Percentiles rank a stretch among this genome's conserved stretches.
These are phyloP conservation scores for Ophiostoma montium DNA, from an alignment of 2,329 filamentous ascomycete genomes.

Conservation along the genomic window DNA sequence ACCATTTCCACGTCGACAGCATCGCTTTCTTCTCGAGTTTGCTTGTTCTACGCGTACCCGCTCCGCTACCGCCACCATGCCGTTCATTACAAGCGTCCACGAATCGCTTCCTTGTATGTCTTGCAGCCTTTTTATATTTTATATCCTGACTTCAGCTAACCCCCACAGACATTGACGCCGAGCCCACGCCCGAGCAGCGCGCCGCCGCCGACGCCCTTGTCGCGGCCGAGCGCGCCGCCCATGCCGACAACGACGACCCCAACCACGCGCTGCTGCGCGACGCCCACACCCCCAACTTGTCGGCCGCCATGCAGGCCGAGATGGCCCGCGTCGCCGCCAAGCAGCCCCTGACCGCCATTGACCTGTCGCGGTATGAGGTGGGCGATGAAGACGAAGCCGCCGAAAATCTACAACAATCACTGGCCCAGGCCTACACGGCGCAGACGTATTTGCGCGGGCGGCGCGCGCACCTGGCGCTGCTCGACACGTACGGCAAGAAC, in stretches of 20 bases:
- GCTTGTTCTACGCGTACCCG: too few species aligned
- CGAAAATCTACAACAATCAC: conserved; percentile 25
- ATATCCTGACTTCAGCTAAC: conserved; percentile 12
- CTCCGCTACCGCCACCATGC: conserved; percentile 35
- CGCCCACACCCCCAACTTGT: conserved; percentile 40
- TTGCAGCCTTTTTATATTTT: conserved; percentile 5
- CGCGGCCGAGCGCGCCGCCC: conserved; percentile 42
- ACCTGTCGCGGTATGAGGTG: conserved; percentile 72
- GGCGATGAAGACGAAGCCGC: conserved; percentile 32
- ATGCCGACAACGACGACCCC: conserved; percentile 24
- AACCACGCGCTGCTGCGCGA: conserved; percentile 46
- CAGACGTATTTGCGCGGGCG: conserved; percentile 39
- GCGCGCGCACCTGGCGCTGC: conserved; percentile 47
- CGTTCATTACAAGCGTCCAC: conserved; percentile 54
- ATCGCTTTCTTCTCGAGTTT: too few species aligned
- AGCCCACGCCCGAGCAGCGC: conserved; percentile 50
- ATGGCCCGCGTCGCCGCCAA: conserved; percentile 47
- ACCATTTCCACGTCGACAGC: not conserved
- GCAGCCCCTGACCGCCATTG: conserved; percentile 43
- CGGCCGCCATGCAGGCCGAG: conserved; percentile 52
- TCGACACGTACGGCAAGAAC: conserved; percentile 74
- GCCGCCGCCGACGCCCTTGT: conserved; percentile 57
- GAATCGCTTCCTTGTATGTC: conserved; percentile 67
- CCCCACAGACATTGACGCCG: conserved; percentile 61
- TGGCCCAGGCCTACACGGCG: conserved; percentile 38